A percentile compares a stretch with the other conserved stretches of the same genome.
phyloP scores from a whole-genome alignment of 2,329 filamentous ascomycete species.

The Cladosporium sp. region DNA sequence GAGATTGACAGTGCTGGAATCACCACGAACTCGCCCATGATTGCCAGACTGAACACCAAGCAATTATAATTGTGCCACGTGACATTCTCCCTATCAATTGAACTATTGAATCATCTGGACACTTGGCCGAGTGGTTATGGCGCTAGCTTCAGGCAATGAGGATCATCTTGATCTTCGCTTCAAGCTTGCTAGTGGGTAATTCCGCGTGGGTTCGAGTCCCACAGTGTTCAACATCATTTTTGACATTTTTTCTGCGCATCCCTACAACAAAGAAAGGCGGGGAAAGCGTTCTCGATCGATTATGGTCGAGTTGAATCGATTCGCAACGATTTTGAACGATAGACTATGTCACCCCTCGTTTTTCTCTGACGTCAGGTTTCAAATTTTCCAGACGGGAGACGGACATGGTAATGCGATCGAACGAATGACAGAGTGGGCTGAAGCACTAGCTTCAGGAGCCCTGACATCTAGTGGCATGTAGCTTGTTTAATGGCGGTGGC shows the following conservation, averaged over 20 bases:
- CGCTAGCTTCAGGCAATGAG: slow-evolving; percentile 8
- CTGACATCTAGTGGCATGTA: neutral
- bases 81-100: neutral
- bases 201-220: slow-evolving; percentile 18
- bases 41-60: too few relatives aligned
- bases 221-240: neutral
- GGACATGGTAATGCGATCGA: neutral
- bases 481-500: neutral
- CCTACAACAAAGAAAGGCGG: neutral
- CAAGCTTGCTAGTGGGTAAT: slow-evolving; percentile 8
- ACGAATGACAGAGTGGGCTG: neutral
- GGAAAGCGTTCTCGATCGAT: neutral
- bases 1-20: neutral
- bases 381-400: too few relatives aligned
- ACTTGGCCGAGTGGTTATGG: slow-evolving; percentile 15
- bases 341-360: neutral
- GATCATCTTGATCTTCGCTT: neutral
- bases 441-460: neutral
- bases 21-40: too few relatives aligned
- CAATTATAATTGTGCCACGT: too few relatives aligned
- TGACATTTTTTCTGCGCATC: neutral
- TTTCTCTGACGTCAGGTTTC: neutral
- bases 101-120: neutral
- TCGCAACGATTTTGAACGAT: neutral
- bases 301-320: neutral